phyloP scores from a whole-genome alignment of 768 basidiomycete genomes.

The Tylopilus felleus region DNA sequence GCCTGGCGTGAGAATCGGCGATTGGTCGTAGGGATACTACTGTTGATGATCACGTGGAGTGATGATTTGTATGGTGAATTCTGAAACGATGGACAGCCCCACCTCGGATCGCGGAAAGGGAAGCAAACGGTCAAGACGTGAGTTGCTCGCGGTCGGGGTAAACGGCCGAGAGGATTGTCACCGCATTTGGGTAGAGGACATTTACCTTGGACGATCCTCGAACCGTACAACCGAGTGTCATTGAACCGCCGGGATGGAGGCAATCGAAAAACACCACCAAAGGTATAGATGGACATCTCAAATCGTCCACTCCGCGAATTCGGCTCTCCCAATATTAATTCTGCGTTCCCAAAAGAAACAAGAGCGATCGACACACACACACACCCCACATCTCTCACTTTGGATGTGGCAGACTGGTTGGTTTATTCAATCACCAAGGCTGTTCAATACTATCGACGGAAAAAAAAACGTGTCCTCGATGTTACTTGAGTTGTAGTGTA shows the following conservation, averaged over 20 bases:
- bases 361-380: conserved; percentile 2
- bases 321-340: conserved; percentile 5
- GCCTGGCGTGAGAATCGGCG: background rate
- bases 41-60: background rate
- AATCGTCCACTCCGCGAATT: conserved; percentile 23
- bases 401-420: background rate
- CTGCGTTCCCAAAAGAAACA: conserved; percentile 1
- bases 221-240: background rate
- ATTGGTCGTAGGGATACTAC: too few species aligned
- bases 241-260: conserved; percentile 7
- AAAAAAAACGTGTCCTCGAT: conserved; percentile 12
- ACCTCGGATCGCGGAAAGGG: background rate
- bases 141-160: too few species aligned
- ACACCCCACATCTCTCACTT: background rate
- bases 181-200: background rate
- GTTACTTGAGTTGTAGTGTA: conserved; percentile 23
- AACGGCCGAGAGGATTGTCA: background rate
- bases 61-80: background rate
- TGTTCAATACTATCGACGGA: conserved; percentile 6
- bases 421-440: background rate
- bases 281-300: background rate
- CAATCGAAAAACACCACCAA: background rate
- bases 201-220: background rate
- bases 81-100: background rate
- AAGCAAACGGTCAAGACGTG: background rate